Evolutionary conservation across 495 filamentous ascomycete genomes (phyloP).

Genomic region (Clohesyomyces aquaticus): DNA sequence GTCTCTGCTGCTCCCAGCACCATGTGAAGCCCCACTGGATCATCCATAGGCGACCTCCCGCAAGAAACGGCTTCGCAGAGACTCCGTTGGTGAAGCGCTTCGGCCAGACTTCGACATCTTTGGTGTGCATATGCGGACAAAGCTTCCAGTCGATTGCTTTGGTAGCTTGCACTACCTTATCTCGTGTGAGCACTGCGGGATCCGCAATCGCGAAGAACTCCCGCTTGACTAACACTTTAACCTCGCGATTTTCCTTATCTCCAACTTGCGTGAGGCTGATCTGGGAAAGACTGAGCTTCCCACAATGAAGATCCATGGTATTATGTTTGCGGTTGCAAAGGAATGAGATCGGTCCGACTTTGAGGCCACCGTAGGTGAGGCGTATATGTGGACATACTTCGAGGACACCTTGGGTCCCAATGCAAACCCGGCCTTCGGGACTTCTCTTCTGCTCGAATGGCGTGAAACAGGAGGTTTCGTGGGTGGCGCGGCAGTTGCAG

Average conservation of each 20-base stretch:
- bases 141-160: neutral
- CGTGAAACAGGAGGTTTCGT: neutral
- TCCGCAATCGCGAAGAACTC: neutral
- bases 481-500: neutral
- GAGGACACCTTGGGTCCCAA: slow-evolving; percentile 10
- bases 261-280: slow-evolving; percentile 1
- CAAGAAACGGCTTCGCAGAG: neutral
- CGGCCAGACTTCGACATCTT: neutral
- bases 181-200: neutral
- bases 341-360: neutral
- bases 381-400: slow-evolving; percentile 14
- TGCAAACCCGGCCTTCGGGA: slow-evolving; percentile 15
- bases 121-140: slow-evolving; percentile 3
- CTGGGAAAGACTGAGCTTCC: neutral
- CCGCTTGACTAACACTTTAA: slow-evolving; percentile 3
- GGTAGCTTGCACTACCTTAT: neutral
- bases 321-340: slow-evolving; percentile 1
- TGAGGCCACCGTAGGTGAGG: neutral
- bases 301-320: neutral
- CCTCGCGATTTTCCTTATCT: neutral
- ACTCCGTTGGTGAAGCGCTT: neutral
- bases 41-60: too few species aligned
- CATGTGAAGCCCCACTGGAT: neutral
- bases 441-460: slow-evolving; percentile 4
- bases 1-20: neutral